Evolutionary conservation across 1,284 basidiomycete species (phyloP).

Genomic region (Ceratobasidium sp.): DNA sequence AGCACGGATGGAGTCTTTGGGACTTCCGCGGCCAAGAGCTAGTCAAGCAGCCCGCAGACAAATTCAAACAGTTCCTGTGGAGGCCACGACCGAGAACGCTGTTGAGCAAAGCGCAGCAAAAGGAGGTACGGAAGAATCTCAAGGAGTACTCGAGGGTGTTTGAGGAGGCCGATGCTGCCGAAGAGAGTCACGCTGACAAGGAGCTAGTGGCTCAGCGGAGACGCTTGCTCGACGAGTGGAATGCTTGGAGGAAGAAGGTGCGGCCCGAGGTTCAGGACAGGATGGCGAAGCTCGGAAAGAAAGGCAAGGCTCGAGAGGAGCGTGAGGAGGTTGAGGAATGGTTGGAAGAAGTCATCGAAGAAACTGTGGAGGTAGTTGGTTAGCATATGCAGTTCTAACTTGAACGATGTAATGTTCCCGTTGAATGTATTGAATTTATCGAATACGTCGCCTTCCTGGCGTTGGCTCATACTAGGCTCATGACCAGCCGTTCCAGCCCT

Average conservation of each 20-base stretch:
- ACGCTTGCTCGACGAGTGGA: slow-evolving; percentile 97
- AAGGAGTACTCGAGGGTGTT: slow-evolving; percentile 91
- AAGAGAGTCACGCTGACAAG: slow-evolving; percentile 92
- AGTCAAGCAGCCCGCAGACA: slow-evolving; percentile 86
- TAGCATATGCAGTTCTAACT: too few species aligned
- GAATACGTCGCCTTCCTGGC: too few species aligned
- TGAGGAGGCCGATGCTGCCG: slow-evolving; percentile 96
- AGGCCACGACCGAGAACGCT: slow-evolving; percentile 90
- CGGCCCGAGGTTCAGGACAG: slow-evolving; percentile 45
- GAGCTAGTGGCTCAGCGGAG: slow-evolving; percentile 92
- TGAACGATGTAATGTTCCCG: too few species aligned
- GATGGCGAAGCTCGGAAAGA: slow-evolving; percentile 48
- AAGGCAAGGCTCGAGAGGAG: slow-evolving; percentile 54
- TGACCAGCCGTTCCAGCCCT: too few species aligned
- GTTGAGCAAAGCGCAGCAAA: slow-evolving; percentile 88
- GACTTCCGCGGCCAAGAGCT: slow-evolving; percentile 96
- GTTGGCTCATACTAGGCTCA: too few species aligned
- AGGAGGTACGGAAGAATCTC: slow-evolving; percentile 86
- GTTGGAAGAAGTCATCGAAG: slow-evolving; percentile 90
- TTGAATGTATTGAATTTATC: too few species aligned
- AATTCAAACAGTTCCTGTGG: slow-evolving; percentile 99
- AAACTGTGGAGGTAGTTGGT: slow-evolving; percentile 79
- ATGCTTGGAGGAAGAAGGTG: slow-evolving; percentile 75
- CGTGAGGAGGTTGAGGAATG: slow-evolving; percentile 89
- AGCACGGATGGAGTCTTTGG: slow-evolving; percentile 97